These are phyloP conservation scores for Prillingera fragicola DNA, from an alignment of 1,284 basidiomycete genomes.

Conservation along the genomic window DNA sequence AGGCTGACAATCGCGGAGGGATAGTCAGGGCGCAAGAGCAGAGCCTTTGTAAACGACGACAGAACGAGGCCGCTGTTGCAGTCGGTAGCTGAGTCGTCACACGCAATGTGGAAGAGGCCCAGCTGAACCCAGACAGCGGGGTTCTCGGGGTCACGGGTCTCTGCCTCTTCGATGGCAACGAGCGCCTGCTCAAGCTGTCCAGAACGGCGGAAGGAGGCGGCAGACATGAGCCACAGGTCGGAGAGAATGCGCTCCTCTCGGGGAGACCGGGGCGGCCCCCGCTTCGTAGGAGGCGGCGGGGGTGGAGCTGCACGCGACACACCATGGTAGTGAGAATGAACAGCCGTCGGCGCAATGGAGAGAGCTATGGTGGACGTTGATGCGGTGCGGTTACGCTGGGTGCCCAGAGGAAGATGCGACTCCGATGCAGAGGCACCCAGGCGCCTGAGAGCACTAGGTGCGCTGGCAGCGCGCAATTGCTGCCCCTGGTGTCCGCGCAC, in stretches of 20 bases:
- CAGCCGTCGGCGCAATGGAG: conserved; percentile 63
- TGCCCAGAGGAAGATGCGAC: background rate
- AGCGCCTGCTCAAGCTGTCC: conserved; percentile 84
- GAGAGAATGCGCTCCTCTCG: conserved; percentile 69
- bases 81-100: background rate
- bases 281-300: conserved; percentile 26
- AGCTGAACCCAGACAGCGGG: conserved; percentile 92
- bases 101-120: conserved; percentile 62
- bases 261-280: conserved; percentile 47
- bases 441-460: background rate
- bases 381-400: conserved; percentile 17
- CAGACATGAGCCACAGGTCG: conserved; percentile 86
- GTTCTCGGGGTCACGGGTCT: conserved; percentile 77
- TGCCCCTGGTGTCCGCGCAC: background rate
- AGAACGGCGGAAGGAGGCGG: conserved; percentile 84
- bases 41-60: conserved; percentile 72
- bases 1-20: conserved; percentile 71
- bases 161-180: conserved; percentile 91
- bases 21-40: conserved; percentile 71
- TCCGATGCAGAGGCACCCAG: background rate
- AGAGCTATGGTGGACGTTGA: conserved; percentile 26
- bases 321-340: conserved; percentile 62
- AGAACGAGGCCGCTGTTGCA: conserved; percentile 47
- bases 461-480: background rate
- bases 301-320: conserved; percentile 3